phyloP scores from a whole-genome alignment of 805 yeast species.

The Ogataea pignaliae region DNA sequence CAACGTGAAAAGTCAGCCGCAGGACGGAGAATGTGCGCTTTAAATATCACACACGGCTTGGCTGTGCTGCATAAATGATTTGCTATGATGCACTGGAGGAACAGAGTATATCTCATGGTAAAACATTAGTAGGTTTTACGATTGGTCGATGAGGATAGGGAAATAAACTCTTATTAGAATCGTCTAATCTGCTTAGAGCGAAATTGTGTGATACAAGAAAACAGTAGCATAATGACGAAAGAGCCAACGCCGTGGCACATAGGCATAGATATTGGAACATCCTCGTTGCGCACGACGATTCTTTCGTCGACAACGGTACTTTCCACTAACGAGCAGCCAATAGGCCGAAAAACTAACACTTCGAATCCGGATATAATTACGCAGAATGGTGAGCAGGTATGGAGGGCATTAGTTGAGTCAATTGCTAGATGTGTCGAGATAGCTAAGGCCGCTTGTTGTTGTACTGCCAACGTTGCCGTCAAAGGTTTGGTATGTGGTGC shows the following conservation, averaged over 20 bases:
- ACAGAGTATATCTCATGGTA: too few species aligned
- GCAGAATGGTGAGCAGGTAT: constrained; percentile 10
- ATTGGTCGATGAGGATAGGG: too few species aligned
- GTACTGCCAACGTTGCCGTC: constrained; percentile 6
- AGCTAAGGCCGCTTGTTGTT: not conserved
- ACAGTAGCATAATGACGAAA: too few species aligned
- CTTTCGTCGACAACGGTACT: not conserved
- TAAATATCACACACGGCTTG: too few species aligned
- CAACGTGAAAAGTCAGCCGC: too few species aligned
- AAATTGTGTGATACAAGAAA: too few species aligned
- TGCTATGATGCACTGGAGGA: too few species aligned
- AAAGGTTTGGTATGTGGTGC: constrained; percentile 43
- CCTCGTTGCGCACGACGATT: constrained; percentile 9
- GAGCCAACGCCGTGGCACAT: constrained; percentile 5
- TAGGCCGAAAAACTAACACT: constrained; percentile 1
- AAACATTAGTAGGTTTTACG: too few species aligned
- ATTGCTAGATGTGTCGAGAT: constrained; percentile 1
- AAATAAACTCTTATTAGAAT: too few species aligned
- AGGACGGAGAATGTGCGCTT: too few species aligned
- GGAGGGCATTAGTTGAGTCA: constrained; percentile 8
- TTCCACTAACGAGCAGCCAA: constrained; percentile 5
- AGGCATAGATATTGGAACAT: constrained; percentile 17
- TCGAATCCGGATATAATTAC: constrained; percentile 6
- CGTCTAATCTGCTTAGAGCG: too few species aligned
- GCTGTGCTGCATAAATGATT: too few species aligned